phyloP scores from a whole-genome alignment of 2,329 filamentous ascomycete genomes.

The Samsoniella hepiali region DNA sequence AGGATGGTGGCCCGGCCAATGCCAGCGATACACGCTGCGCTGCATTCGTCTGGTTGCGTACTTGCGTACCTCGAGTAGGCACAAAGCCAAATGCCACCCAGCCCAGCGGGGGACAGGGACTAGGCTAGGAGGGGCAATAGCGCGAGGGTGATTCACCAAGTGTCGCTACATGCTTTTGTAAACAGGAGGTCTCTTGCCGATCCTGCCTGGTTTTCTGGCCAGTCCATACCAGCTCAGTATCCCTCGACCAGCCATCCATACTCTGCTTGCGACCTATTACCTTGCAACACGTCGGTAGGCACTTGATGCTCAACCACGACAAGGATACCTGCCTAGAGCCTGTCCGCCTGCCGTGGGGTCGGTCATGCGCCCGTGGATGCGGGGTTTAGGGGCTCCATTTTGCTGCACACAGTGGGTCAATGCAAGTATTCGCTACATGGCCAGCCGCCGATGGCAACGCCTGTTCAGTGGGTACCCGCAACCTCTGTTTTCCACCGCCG shows the following conservation, averaged over 20 bases:
- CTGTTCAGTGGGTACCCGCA: neutral
- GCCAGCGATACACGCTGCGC: slow-evolving; percentile 8
- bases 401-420: neutral
- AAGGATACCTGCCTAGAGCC: neutral
- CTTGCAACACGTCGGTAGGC: neutral
- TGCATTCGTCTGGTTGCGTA: slow-evolving; percentile 17
- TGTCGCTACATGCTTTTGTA: neutral
- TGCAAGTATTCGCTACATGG: slow-evolving; percentile 6
- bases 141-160: neutral
- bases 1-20: neutral
- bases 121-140: neutral
- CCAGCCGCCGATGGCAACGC: neutral
- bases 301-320: neutral
- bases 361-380: slow-evolving; percentile 17
- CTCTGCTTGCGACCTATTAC: neutral
- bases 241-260: neutral
- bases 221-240: neutral
- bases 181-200: neutral
- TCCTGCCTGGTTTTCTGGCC: neutral
- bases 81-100: slow-evolving; percentile 13
- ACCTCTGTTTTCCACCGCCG: neutral
- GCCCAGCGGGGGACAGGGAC: slow-evolving; percentile 1
- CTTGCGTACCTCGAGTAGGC: neutral
- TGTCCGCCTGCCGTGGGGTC: slow-evolving; percentile 5
- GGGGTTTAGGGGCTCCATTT: slow-evolving; percentile 16